Evolutionary conservation across 768 basidiomycete species (phyloP), one percentile per base, ranked within the genome.

Genomic region (Aureoboletus auriporus): DNA sequence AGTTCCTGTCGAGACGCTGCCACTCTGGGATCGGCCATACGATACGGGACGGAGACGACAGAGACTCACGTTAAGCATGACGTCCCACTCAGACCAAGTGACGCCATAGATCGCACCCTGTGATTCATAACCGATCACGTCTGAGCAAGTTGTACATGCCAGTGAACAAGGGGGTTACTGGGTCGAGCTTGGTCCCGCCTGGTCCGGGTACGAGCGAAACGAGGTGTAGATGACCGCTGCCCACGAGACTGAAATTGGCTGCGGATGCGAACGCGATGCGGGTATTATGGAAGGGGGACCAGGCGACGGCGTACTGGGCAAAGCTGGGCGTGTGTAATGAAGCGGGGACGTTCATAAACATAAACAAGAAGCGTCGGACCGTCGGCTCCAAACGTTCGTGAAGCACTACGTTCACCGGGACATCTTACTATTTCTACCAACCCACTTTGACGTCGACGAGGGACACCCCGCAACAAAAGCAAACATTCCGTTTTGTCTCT

Each of bases 81-180:
- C 72, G 64, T 97, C 95, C 89, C 93, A 97, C 70, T 98, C 95
- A 31, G 90, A 93, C 94, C 94, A 98, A 1, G 94, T 92, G 41
- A 93, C 71, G 60, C 94, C 93, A 64, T 86, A 94, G 8, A 94
- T 68, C 0, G 86, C 89, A 60, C 95, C 93, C 65, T 93, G 90
- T 0, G 91, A 84, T 63, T 93, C 90, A 58, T 84, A 95, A 52
- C 90, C 93, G 47, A 41, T 31, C 28, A 8, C 28, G 9, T 12
- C 30, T 62, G 8, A 64, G 54, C 23, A 17, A 44, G 38, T 31
- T 10, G 17, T n/a, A 5, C 38, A 16, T 17, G 31, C 17, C 17
- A 16, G 46, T n/a, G n/a, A n/a, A n/a, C n/a, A 43, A 10, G 45
- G 39, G 35, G 36, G 35, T 7, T 16, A 75, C 86, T 69, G 68